A percentile compares a stretch with the other conserved stretches of the same genome.
Evolutionary conservation across 2,329 filamentous ascomycete genomes (phyloP).

Genomic region (Septoria linicola): DNA sequence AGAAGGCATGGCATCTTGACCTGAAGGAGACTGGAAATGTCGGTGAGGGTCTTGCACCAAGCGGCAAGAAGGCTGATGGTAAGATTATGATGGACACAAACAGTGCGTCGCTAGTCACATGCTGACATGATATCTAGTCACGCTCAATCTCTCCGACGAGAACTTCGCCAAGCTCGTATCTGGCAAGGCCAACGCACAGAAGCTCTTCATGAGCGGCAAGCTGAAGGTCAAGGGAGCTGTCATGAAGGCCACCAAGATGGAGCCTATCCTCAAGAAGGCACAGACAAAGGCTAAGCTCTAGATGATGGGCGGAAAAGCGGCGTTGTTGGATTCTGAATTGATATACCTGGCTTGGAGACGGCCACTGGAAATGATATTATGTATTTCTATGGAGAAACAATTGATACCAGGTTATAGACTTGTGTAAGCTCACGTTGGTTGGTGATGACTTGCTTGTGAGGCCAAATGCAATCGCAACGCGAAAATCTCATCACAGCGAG

Average conservation of each 20-base stretch:
- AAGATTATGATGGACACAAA: slow-evolving; percentile 36
- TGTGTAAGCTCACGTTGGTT: too few species aligned
- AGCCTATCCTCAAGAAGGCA: slow-evolving; percentile 86
- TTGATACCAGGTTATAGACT: neutral
- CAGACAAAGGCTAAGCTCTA: slow-evolving; percentile 82
- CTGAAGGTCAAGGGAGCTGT: slow-evolving; percentile 97
- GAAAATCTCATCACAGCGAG: too few species aligned
- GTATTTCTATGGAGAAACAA: slow-evolving; percentile 5
- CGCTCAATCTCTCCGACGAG: slow-evolving; percentile 76
- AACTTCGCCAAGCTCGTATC: slow-evolving; percentile 81
- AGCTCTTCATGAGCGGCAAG: slow-evolving; percentile 96
- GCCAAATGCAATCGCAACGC: too few species aligned
- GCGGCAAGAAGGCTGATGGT: slow-evolving; percentile 80
- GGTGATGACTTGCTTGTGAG: too few species aligned
- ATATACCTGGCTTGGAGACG: slow-evolving; percentile 5
- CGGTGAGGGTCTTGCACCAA: slow-evolving; percentile 66
- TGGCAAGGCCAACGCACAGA: slow-evolving; percentile 92
- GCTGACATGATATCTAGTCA: slow-evolving; percentile 58
- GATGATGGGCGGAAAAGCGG: slow-evolving; percentile 29
- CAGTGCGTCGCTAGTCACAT: neutral
- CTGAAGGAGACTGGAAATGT: slow-evolving; percentile 87
- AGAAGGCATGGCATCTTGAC: slow-evolving; percentile 90
- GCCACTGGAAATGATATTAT: slow-evolving; percentile 2
- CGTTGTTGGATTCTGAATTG: slow-evolving; percentile 9
- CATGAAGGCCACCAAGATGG: slow-evolving; percentile 98